Evolutionary conservation across 495 filamentous ascomycete genomes (phyloP).

Genomic region (Penicillium paradoxum): DNA sequence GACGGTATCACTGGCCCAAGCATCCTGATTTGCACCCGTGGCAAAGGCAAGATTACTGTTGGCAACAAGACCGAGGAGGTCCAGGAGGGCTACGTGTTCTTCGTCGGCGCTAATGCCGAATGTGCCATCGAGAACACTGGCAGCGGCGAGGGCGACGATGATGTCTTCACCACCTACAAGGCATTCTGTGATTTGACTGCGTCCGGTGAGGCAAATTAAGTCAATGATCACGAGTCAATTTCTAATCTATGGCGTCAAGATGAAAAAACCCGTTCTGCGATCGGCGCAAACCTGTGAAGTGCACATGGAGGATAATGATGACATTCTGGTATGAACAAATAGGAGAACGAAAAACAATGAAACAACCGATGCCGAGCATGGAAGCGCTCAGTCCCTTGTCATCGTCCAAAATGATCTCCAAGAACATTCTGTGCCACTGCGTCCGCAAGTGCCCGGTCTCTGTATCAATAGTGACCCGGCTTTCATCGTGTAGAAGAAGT

Average conservation of each 20-base stretch:
- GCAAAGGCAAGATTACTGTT: constrained; percentile 76
- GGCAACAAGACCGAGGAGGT: constrained; percentile 70
- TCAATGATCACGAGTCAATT: constrained; percentile 30
- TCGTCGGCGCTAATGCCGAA: constrained; percentile 88
- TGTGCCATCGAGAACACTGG: constrained; percentile 66
- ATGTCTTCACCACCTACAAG: constrained; percentile 82
- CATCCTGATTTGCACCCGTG: constrained; percentile 83
- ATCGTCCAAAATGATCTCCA: too few relatives aligned
- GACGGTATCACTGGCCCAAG: constrained; percentile 84
- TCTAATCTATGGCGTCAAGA: constrained; percentile 17
- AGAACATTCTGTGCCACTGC: too few relatives aligned
- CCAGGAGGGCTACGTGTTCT: constrained; percentile 79
- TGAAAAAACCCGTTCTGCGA: constrained; percentile 12
- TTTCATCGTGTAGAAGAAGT: too few relatives aligned
- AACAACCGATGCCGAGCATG: too few relatives aligned
- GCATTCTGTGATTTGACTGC: constrained; percentile 85
- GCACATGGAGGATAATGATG: background rate
- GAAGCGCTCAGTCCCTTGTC: too few relatives aligned
- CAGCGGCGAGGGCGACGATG: constrained; percentile 39
- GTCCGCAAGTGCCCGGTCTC: too few relatives aligned
- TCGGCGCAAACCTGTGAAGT: constrained; percentile 22
- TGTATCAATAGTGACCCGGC: too few relatives aligned
- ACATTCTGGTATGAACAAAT: background rate
- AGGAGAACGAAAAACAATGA: background rate
- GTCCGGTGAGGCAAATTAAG: constrained; percentile 42